Percentiles rank a stretch among this genome's conserved stretches.
Evolutionary conservation across 768 basidiomycete genomes (phyloP).

Genomic region (Tulasnella sp.): DNA sequence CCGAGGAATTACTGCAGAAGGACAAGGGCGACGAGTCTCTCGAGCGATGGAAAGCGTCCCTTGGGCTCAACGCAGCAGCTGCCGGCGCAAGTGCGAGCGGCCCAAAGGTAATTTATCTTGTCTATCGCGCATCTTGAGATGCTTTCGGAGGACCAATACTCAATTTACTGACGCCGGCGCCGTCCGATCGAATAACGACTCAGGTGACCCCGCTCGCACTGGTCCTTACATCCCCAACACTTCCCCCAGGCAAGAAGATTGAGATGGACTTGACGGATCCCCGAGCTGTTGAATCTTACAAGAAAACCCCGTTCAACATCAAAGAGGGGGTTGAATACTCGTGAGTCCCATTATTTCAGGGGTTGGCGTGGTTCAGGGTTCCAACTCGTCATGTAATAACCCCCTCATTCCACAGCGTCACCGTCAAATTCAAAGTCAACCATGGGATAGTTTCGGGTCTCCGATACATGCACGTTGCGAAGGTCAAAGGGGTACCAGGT

Average conservation of each 20-base stretch:
- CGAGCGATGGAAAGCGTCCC: conserved; percentile 92
- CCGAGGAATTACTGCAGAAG: conserved; percentile 82
- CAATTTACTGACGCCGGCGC: neutral
- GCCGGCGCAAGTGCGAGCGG: conserved; percentile 48
- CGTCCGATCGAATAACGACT: neutral
- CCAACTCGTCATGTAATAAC: conserved; percentile 13
- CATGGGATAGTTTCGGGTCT: conserved; percentile 86
- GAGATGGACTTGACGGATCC: conserved; percentile 65
- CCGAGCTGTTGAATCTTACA: conserved; percentile 55
- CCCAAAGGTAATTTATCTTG: conserved; percentile 61
- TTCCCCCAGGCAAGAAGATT: conserved; percentile 63
- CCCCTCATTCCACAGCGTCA: conserved; percentile 55
- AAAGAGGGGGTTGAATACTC: conserved; percentile 90
- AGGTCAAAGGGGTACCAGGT: conserved; percentile 77
- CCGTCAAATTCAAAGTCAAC: conserved; percentile 84
- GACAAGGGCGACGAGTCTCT: conserved; percentile 93
- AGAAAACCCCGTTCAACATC: conserved; percentile 77
- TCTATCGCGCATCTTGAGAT: neutral
- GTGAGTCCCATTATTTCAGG: conserved; percentile 47
- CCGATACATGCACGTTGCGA: conserved; percentile 88
- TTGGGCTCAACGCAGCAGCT: conserved; percentile 66
- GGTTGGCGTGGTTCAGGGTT: conserved; percentile 10
- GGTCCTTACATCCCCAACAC: conserved; percentile 76
- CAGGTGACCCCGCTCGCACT: conserved; percentile 76
- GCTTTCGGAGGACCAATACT: too few relatives aligned